Evolutionary conservation across 257 asterid genomes (phyloP).

Genomic region (Ehretia macrophylla): DNA sequence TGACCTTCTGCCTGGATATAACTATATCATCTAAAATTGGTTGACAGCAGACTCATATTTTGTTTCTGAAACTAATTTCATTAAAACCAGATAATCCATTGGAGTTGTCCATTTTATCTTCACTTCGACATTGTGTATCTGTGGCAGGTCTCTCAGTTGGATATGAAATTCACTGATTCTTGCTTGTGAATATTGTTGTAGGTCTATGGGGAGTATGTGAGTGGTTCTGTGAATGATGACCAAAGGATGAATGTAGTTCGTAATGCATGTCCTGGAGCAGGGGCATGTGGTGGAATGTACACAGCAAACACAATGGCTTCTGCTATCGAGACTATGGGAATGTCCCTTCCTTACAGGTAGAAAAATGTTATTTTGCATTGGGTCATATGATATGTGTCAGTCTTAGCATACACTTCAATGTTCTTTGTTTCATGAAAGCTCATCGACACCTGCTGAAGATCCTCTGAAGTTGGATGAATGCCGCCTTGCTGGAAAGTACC

Average conservation of each 20-base stretch:
- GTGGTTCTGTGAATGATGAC: conserved; percentile 76
- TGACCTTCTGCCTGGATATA: too few relatives aligned
- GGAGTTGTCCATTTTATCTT: too few relatives aligned
- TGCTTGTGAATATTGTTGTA: conserved; percentile 11
- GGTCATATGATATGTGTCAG: not conserved
- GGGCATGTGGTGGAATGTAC: conserved; percentile 99
- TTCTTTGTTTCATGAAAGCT: conserved; percentile 35
- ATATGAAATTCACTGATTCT: not conserved
- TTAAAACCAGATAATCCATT: too few relatives aligned
- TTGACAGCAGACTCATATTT: too few relatives aligned
- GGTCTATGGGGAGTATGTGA: conserved; percentile 96
- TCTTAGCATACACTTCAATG: conserved; percentile 10
- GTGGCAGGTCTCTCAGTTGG: too few relatives aligned
- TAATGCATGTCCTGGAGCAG: conserved; percentile 97
- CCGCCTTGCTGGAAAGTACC: conserved; percentile 87
- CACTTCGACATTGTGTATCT: too few relatives aligned
- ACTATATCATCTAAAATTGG: too few relatives aligned
- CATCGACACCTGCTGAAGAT: conserved; percentile 98
- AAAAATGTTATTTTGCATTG: conserved; percentile 1
- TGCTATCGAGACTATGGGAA: conserved; percentile 94
- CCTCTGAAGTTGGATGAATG: conserved; percentile 91
- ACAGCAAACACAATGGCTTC: conserved; percentile 99
- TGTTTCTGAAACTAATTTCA: too few relatives aligned
- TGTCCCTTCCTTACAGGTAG: conserved; percentile 98
- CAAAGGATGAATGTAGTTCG: conserved; percentile 82